Evolutionary conservation across 2,329 filamentous ascomycete species (phyloP).

Genomic region (Sclerotinia borealis): DNA sequence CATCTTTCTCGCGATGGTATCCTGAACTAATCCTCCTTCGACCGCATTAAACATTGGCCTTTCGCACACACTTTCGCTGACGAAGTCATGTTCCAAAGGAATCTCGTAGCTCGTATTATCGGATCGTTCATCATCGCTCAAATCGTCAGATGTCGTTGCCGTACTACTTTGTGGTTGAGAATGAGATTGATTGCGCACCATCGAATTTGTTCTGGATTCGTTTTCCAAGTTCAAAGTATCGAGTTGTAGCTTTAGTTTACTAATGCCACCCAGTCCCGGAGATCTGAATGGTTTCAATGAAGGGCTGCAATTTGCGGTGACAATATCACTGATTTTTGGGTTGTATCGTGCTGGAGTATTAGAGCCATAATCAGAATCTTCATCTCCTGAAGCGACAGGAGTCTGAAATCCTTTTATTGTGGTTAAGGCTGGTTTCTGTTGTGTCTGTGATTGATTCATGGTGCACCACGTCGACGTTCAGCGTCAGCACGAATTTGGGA

Average conservation of each 20-base stretch:
- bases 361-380: slow-evolving; percentile 47
- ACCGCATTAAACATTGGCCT: slow-evolving; percentile 37
- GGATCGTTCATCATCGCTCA: slow-evolving; percentile 57
- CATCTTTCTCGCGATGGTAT: slow-evolving; percentile 65
- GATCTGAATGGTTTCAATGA: slow-evolving; percentile 43
- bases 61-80: slow-evolving; percentile 55
- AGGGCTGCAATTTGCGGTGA: slow-evolving; percentile 55
- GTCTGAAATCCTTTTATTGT: slow-evolving; percentile 33
- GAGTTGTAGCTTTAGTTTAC: slow-evolving; percentile 73
- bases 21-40: slow-evolving; percentile 49
- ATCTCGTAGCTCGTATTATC: slow-evolving; percentile 82
- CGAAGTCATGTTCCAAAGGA: slow-evolving; percentile 75
- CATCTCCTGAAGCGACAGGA: slow-evolving; percentile 43
- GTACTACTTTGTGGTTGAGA: slow-evolving; percentile 47
- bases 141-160: slow-evolving; percentile 28
- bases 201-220: slow-evolving; percentile 47
- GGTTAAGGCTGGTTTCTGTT: slow-evolving; percentile 26
- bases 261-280: slow-evolving; percentile 63
- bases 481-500: slow-evolving; percentile 33
- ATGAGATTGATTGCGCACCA: slow-evolving; percentile 51
- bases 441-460: slow-evolving; percentile 12
- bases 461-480: slow-evolving; percentile 33
- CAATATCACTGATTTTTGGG: slow-evolving; percentile 37
- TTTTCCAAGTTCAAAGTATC: slow-evolving; percentile 67
- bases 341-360: slow-evolving; percentile 33